Conservation (phyloP, 2,329 filamentous ascomycete genomes). For the Aspergillus transmontanensis region DNA sequence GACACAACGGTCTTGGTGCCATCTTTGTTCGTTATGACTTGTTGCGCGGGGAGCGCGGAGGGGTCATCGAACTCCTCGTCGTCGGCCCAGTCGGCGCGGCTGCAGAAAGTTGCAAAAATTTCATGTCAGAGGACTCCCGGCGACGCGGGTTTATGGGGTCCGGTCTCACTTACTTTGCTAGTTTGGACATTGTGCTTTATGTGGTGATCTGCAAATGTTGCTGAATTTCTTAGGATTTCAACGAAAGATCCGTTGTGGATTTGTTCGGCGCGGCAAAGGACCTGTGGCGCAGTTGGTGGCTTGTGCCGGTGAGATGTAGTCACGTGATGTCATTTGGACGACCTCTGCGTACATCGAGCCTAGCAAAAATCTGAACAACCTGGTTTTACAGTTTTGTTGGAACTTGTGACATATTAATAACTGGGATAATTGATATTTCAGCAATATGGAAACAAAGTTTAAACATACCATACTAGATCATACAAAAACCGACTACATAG, state of each 20-base stretch:
- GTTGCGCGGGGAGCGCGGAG: conserved; percentile 78
- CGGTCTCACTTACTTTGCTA: conserved; percentile 45
- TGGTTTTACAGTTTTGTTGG: background rate
- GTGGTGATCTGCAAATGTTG: conserved; percentile 25
- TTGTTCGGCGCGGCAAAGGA: conserved; percentile 37
- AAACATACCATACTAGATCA: background rate
- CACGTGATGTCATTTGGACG: conserved; percentile 20
- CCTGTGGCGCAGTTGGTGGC: conserved; percentile 40
- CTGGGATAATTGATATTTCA: too few relatives aligned
- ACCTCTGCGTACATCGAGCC: background rate
- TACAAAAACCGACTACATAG: background rate
- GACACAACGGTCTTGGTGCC: conserved; percentile 95
- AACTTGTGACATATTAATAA: background rate
- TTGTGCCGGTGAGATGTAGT: conserved; percentile 16
- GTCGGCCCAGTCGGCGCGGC: conserved; percentile 88
- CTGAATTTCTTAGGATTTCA: conserved; percentile 44
- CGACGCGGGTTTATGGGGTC: conserved; percentile 1
- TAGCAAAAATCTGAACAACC: background rate
- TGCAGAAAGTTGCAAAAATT: conserved; percentile 29
- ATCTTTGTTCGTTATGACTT: conserved; percentile 95
- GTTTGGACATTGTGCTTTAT: conserved; percentile 48
- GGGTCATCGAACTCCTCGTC: conserved; percentile 84
- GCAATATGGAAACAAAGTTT: background rate
- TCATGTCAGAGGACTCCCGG: conserved; percentile 17
- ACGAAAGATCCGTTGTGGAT: conserved; percentile 47